These are phyloP conservation scores for Rutstroemia sydowiana DNA, from an alignment of 2,329 filamentous ascomycete genomes.

Conservation along the genomic window DNA sequence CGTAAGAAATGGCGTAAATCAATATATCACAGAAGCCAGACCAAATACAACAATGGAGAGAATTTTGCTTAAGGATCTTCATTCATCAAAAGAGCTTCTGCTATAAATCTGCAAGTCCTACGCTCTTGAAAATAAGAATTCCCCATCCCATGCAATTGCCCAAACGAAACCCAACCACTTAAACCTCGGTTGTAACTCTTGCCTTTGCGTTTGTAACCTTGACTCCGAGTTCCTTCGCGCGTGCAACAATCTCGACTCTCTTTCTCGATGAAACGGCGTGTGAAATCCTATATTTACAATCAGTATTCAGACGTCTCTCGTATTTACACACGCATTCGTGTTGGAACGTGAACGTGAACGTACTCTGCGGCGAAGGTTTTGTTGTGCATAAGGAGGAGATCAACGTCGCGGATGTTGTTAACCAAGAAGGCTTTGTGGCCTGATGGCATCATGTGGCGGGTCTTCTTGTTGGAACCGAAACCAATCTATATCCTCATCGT, in stretches of 20 bases:
- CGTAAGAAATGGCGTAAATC: neutral
- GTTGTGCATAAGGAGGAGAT: slow-evolving; percentile 99
- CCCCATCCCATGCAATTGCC: slow-evolving; percentile 29
- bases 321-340: neutral
- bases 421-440: slow-evolving; percentile 99
- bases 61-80: slow-evolving; percentile 21
- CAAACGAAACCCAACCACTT: slow-evolving; percentile 31
- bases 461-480: slow-evolving; percentile 99
- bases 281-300: slow-evolving; percentile 64
- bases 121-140: slow-evolving; percentile 28
- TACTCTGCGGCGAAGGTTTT: slow-evolving; percentile 98
- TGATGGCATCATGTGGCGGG: slow-evolving; percentile 95
- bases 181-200: slow-evolving; percentile 93
- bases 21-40: neutral
- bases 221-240: slow-evolving; percentile 96
- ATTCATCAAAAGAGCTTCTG: slow-evolving; percentile 30
- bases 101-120: slow-evolving; percentile 27
- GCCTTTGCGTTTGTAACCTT: slow-evolving; percentile 99
- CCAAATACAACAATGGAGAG: neutral
- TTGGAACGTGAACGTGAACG: too few species aligned
- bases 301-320: slow-evolving; percentile 27
- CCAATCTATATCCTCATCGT: slow-evolving; percentile 62
- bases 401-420: slow-evolving; percentile 91
- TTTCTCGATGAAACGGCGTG: slow-evolving; percentile 98
- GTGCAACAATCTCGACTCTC: slow-evolving; percentile 94